A percentile compares a stretch with the other conserved stretches of the same genome.
Evolutionary conservation across 495 filamentous ascomycete genomes (phyloP).

Genomic region (Trichoderma asperelloides): DNA sequence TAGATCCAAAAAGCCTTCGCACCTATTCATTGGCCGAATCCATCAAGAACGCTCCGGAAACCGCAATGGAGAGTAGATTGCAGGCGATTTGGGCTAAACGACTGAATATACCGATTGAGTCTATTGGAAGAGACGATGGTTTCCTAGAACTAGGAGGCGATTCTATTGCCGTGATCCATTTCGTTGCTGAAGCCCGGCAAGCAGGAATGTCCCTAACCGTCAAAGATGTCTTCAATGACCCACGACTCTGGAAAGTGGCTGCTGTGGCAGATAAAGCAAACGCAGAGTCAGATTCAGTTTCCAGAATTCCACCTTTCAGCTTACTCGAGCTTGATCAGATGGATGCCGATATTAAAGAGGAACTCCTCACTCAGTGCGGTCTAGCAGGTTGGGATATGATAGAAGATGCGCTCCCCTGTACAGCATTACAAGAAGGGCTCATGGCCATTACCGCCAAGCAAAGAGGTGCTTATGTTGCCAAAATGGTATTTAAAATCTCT

Average conservation of each 20-base stretch:
- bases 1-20: not conserved
- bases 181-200: not conserved
- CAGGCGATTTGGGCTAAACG: constrained; percentile 1
- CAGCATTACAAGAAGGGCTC: constrained; percentile 46
- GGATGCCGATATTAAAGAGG: not conserved
- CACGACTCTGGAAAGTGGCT: constrained; percentile 17
- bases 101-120: not conserved
- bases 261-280: not conserved
- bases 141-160: constrained; percentile 36
- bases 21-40: not conserved
- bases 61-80: not conserved
- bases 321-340: not conserved
- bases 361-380: not conserved
- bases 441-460: not conserved
- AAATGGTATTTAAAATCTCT: not conserved
- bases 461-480: not conserved
- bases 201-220: not conserved
- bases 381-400: constrained; percentile 17
- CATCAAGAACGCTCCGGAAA: not conserved
- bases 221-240: constrained; percentile 34
- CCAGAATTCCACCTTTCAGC: not conserved
- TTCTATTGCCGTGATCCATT: constrained; percentile 1
- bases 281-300: not conserved
- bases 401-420: constrained; percentile 50
- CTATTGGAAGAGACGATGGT: constrained; percentile 37